phyloP scores from a whole-genome alignment of 208 protist genomes.

The Perkinsela sp. region DNA sequence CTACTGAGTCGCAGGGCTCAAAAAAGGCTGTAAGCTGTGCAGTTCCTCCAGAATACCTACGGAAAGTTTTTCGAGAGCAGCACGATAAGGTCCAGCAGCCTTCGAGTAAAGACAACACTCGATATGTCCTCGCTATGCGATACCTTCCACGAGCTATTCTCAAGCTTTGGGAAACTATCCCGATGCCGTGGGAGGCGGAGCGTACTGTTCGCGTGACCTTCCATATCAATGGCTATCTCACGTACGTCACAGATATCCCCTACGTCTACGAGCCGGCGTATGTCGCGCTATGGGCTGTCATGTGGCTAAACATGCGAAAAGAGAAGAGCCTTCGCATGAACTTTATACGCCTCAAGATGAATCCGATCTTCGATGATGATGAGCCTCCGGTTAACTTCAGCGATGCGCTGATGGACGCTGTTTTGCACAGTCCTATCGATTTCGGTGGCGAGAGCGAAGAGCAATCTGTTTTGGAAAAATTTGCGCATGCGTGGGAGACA shows the following conservation, averaged over 20 bases:
- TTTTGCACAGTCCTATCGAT: constrained; percentile 71
- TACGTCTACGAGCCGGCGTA: constrained; percentile 94
- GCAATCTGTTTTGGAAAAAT: constrained; percentile 83
- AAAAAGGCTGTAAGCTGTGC: constrained; percentile 5
- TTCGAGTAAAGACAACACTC: constrained; percentile 93
- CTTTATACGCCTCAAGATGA: constrained; percentile 95
- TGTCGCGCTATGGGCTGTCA: constrained; percentile 95
- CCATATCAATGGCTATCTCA: constrained; percentile 95
- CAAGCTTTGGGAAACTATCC: constrained; percentile 99
- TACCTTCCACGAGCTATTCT: constrained; percentile 96
- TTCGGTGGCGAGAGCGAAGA: constrained; percentile 95
- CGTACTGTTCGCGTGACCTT: constrained; percentile 93
- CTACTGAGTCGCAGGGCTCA: too few relatives aligned
- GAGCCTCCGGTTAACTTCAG: constrained; percentile 98
- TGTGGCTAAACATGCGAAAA: constrained; percentile 98
- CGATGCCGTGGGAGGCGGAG: constrained; percentile 91
- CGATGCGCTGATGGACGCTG: constrained; percentile 90
- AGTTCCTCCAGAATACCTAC: constrained; percentile 90
- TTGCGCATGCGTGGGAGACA: constrained; percentile 77
- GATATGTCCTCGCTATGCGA: constrained; percentile 95
- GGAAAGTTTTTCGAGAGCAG: constrained; percentile 98
- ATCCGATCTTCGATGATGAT: constrained; percentile 84
- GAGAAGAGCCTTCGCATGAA: constrained; percentile 89
- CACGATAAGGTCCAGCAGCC: constrained; percentile 93
- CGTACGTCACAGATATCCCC: constrained; percentile 98